Percentiles rank a stretch among this genome's conserved stretches.
Conservation (phyloP, 2,329 filamentous ascomycete species). For the Paraphaeosphaeria sporulosa region DNA sequence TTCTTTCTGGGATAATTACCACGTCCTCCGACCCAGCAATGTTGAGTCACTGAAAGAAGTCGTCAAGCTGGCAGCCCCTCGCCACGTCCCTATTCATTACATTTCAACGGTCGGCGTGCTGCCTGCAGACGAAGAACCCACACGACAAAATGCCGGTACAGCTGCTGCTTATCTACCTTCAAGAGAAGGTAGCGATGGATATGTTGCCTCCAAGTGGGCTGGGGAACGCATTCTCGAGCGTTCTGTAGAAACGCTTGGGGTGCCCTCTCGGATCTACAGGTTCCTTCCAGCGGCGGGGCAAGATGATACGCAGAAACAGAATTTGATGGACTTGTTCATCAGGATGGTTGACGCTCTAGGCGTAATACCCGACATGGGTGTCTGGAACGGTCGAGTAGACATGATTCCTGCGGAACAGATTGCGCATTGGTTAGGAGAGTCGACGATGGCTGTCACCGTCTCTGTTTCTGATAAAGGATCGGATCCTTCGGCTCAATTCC, state of each 20-base stretch:
- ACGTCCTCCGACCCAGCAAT: slow-evolving; percentile 30
- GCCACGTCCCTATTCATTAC: slow-evolving; percentile 21
- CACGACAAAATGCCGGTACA: background rate
- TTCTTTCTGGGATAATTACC: slow-evolving; percentile 35
- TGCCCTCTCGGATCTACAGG: slow-evolving; percentile 4
- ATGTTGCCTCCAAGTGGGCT: background rate
- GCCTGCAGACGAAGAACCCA: background rate
- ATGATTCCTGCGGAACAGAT: slow-evolving; percentile 13
- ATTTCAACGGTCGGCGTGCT: slow-evolving; percentile 8
- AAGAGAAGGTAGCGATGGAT: slow-evolving; percentile 1
- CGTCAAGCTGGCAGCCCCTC: slow-evolving; percentile 4
- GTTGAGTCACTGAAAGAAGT: slow-evolving; percentile 21
- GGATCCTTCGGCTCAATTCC: no score
- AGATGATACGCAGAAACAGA: no score
- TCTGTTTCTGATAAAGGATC: no score
- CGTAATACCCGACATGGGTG: slow-evolving; percentile 9
- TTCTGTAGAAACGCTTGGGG: background rate
- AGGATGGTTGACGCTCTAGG: slow-evolving; percentile 1
- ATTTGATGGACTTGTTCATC: no score
- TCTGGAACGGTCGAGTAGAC: slow-evolving; percentile 15
- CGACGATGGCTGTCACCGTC: background rate
- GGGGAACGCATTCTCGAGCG: slow-evolving; percentile 11
- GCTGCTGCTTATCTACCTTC: slow-evolving; percentile 5
- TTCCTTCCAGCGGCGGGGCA: background rate
- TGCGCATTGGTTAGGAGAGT: slow-evolving; percentile 10